Conservation (phyloP, 495 filamentous ascomycete genomes). For the Podospora tetraspora region DNA sequence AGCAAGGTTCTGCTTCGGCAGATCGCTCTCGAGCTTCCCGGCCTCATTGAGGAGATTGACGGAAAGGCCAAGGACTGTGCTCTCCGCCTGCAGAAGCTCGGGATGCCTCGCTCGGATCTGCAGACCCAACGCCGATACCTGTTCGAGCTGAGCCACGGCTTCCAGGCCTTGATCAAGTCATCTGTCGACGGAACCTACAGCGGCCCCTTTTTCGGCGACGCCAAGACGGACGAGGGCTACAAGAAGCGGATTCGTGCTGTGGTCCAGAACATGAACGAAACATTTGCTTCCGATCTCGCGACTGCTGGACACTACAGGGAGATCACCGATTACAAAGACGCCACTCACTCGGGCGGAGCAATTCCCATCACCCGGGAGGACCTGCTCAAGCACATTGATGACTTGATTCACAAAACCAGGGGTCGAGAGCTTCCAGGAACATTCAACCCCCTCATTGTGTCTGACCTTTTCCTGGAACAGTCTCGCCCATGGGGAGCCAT, state of each 20-base stretch:
- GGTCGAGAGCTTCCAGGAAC: conserved; percentile 45
- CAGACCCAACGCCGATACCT: conserved; percentile 52
- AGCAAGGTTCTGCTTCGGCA: conserved; percentile 54
- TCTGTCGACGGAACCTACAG: conserved; percentile 54
- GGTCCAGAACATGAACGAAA: conserved; percentile 51
- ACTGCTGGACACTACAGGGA: conserved; percentile 41
- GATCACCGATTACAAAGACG: conserved; percentile 20
- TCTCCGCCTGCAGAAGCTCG: conserved; percentile 41
- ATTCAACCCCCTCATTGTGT: conserved; percentile 44
- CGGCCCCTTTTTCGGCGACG: conserved; percentile 50
- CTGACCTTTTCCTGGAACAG: conserved; percentile 43
- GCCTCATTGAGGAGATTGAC: conserved; percentile 54
- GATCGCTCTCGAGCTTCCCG: conserved; percentile 53
- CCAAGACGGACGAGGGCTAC: conserved; percentile 32
- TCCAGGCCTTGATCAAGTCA: conserved; percentile 45
- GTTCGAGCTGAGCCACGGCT: conserved; percentile 46
- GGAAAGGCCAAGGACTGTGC: conserved; percentile 31
- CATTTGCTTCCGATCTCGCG: conserved; percentile 50
- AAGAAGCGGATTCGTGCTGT: conserved; percentile 55
- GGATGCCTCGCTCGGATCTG: conserved; percentile 41
- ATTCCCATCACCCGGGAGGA: neutral
- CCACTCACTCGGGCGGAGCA: too few species aligned
- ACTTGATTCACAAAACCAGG: conserved; percentile 26
- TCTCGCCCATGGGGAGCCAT: conserved; percentile 36
- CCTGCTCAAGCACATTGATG: conserved; percentile 32